Base-by-base conservation (phyloP, 164 flowering plant species). In the Santalum album region DNA sequence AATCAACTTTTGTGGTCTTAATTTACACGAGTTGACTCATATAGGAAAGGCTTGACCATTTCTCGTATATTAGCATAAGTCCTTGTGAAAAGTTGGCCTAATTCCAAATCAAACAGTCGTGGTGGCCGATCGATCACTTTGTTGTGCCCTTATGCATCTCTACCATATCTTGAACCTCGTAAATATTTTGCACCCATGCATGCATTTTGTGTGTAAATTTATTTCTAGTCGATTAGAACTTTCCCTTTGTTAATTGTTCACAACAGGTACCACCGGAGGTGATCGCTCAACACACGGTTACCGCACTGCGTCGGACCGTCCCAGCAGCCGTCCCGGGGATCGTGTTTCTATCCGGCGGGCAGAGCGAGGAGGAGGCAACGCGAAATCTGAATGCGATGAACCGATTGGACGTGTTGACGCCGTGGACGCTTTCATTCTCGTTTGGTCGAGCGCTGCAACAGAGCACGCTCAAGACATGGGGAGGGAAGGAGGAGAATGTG, bases 241-340 rank as follows among this genome's bases (percentile, higher is more conserved):
- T 29, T 29, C 6, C 9, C 6, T 17, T 42, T 18, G 20, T 11
- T 12, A 7, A 17, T 0, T 42, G 6, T 10, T 12, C 7, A 55
- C 26, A 3, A 21, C 60, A 83, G 87, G 89, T 82, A 14, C 19
- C 80, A 11, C 58, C 89, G 0, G 81, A 78, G 67, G 84, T 76
- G 69, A 81, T 84, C n/a, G 96, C 96, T 0, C 78, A 84, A 59
- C 67, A 74, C 79, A 87, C 91, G 9, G 96, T 87, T 25, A 23
- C 70, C 1, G 86, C 91, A 7, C 64, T 87, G 26, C 78, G 89
- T 14, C 69, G 91, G 21, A 87, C 96, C 0, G 89, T 87, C 3
- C 91, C 96, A 6, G 70, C 91, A 0, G 96, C 96, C 0, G 91
- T 87, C 21, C 96, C 96, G 0, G 91, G 89, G 29, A 72, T 87